Base-by-base conservation (phyloP, 345 rosid genomes). In the Pseudoturritis turrita region DNA sequence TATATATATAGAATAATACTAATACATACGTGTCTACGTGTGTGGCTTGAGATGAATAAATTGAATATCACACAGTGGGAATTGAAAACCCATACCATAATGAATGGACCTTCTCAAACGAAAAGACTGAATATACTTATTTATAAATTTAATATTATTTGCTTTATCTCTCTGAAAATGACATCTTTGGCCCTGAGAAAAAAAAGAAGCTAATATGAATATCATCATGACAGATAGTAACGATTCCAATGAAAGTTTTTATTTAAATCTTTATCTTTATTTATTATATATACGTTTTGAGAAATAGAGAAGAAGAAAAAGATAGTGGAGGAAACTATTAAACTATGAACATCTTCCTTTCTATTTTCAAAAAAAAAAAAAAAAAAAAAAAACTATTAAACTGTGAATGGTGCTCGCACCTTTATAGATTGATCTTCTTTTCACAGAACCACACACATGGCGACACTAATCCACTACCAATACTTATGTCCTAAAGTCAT, bases 311-410 rank as follows among this genome's bases (percentile, higher is more conserved):
- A 74, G 40, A 61, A 61, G 26, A 26, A 59, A 50, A 52, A 45
- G 71, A 62, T 45, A 70, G 71, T 76, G 75, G 79, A 62, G 71
- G 67, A 76, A 63, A 63, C 60, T 69, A 70, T 76, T 62, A 53
- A 63, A 74, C 19, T 54, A 69, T 7, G 65, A n/a, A n/a, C n/a
- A n/a, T n/a, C n/a, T n/a, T n/a, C n/a, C n/a, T n/a, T n/a, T n/a
- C n/a, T n/a, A n/a, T n/a, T n/a, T n/a, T n/a, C n/a, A n/a, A n/a
- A n/a, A n/a, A n/a, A n/a, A n/a, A n/a, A n/a, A n/a, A n/a, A n/a
- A n/a, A n/a, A n/a, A n/a, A n/a, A n/a, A n/a, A n/a, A n/a, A 76
- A 63, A 63, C 60, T 69, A 70, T 76, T 62, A 53, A 63, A 74
- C 19, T 54, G 62, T 7, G 65, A 22, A 61, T 37, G 65, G 70